Percentiles rank a stretch among this genome's conserved stretches.
Evolutionary conservation across 331 rosid genomes (phyloP).

Genomic region (Pyrus hybrid): DNA sequence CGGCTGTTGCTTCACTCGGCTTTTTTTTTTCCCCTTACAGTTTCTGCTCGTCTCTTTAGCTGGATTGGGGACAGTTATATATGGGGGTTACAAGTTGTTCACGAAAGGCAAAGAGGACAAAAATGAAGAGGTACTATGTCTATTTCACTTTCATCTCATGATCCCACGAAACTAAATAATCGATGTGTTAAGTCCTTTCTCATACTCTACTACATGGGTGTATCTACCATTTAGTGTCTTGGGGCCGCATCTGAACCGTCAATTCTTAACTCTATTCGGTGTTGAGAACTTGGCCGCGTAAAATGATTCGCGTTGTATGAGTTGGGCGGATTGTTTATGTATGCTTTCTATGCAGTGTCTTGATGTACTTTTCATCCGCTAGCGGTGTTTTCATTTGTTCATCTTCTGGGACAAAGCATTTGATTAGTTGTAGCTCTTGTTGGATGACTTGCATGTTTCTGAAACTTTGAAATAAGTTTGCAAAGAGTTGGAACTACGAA

Average conservation of each 20-base stretch:
- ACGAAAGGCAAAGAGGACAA: constrained; percentile 34
- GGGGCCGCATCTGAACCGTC: neutral
- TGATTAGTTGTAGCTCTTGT: neutral
- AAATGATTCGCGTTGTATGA: neutral
- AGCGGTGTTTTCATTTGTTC: neutral
- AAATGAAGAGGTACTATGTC: constrained; percentile 42
- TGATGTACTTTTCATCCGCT: neutral
- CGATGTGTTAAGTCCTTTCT: neutral
- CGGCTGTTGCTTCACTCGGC: neutral
- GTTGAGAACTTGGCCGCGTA: neutral
- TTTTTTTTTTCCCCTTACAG: constrained; percentile 23
- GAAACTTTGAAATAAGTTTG: neutral
- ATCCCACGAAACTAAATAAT: neutral
- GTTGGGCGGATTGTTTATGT: neutral
- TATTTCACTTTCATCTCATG: neutral
- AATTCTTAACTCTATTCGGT: neutral
- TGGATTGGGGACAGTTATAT: constrained; percentile 42
- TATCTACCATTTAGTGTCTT: neutral
- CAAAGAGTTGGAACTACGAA: neutral
- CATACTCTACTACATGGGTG: neutral
- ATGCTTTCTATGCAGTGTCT: neutral
- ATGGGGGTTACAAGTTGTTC: constrained; percentile 38
- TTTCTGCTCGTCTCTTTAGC: constrained; percentile 51
- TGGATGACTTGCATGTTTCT: neutral
- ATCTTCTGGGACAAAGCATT: neutral